Evolutionary conservation across 768 basidiomycete species (phyloP).

Genomic region (Ramaria rubella): DNA sequence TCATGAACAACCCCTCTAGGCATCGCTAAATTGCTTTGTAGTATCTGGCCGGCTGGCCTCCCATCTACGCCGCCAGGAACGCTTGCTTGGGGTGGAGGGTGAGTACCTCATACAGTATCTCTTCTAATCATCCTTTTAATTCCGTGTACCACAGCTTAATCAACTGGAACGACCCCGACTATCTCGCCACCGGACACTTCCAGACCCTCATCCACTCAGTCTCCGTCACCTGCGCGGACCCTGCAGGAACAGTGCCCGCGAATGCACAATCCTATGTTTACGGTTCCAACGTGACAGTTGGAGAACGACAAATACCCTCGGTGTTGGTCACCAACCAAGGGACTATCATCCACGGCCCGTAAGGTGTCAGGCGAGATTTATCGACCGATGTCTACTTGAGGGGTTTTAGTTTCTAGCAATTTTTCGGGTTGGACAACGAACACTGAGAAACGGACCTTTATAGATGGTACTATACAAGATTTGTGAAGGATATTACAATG

Average conservation of each 20-base stretch:
- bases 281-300: conserved; percentile 40
- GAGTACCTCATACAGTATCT: conserved; percentile 3
- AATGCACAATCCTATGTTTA: conserved; percentile 62
- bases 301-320: conserved; percentile 37
- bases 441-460: too few species aligned
- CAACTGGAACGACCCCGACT: conserved; percentile 76
- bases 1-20: too few species aligned
- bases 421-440: too few species aligned
- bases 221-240: conserved; percentile 56
- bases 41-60: conserved; percentile 82
- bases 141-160: conserved; percentile 47
- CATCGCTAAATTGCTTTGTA: too few species aligned
- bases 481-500: too few species aligned
- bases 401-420: too few species aligned
- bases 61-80: conserved; percentile 54
- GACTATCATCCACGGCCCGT: too few species aligned
- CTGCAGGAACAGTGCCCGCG: conserved; percentile 29
- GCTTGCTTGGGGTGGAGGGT: conserved; percentile 70
- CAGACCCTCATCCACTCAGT: conserved; percentile 58
- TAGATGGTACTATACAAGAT: too few species aligned
- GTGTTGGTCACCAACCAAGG: conserved; percentile 55
- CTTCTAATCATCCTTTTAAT: neutral
- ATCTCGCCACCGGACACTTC: conserved; percentile 65
- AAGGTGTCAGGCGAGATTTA: too few species aligned
- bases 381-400: too few species aligned